Evolutionary conservation across 257 asterid genomes (phyloP).

Genomic region (Nicotiana paniculata): DNA sequence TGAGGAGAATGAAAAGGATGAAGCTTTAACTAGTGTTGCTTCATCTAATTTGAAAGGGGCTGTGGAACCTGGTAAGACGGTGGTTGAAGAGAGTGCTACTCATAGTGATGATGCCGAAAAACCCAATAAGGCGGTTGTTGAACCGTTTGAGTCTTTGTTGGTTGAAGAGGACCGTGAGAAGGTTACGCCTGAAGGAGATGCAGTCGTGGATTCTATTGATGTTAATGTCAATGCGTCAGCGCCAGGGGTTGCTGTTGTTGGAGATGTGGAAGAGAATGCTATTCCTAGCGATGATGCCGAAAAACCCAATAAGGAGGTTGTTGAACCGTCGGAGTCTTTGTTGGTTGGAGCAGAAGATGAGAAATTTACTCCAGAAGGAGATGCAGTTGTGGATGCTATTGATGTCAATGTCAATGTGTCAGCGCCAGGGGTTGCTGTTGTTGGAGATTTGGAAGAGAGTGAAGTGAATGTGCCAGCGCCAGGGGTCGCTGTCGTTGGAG

Average conservation of each 20-base stretch:
- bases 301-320: slow-evolving; percentile 20
- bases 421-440: slow-evolving; percentile 28
- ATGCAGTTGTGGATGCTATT: slow-evolving; percentile 35
- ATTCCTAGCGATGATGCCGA: background rate
- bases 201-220: slow-evolving; percentile 31
- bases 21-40: slow-evolving; percentile 4
- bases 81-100: background rate
- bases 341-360: slow-evolving; percentile 17
- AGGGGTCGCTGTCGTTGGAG: slow-evolving; percentile 33
- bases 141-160: slow-evolving; percentile 16
- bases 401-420: slow-evolving; percentile 24
- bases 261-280: slow-evolving; percentile 5
- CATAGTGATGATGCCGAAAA: slow-evolving; percentile 6
- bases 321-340: slow-evolving; percentile 19
- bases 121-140: slow-evolving; percentile 18
- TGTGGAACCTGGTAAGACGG: background rate
- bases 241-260: slow-evolving; percentile 31
- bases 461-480: slow-evolving; percentile 16
- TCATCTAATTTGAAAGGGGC: background rate
- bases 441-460: slow-evolving; percentile 15
- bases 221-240: slow-evolving; percentile 26
- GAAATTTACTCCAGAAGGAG: slow-evolving; percentile 28
- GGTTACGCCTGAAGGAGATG: slow-evolving; percentile 27
- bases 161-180: slow-evolving; percentile 19
- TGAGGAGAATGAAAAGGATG: background rate